Conservation (phyloP, 345 rosid genomes). For the Eucalyptus dawsonii region DNA sequence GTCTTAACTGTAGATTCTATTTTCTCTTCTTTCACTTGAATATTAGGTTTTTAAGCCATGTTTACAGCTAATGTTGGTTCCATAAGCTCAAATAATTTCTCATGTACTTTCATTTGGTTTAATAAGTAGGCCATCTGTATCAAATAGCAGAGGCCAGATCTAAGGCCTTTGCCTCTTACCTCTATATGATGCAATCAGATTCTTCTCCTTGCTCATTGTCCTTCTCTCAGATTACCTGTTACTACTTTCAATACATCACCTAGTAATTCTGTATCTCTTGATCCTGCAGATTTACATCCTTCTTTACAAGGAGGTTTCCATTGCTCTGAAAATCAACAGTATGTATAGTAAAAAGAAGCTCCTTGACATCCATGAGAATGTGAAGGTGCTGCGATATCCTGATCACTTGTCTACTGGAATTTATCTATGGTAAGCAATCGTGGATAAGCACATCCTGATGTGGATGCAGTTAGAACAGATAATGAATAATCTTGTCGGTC, state of each 20-base stretch:
- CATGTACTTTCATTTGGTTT: background rate
- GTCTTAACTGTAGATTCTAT: background rate
- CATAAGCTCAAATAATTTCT: background rate
- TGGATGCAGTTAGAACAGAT: background rate
- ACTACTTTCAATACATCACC: background rate
- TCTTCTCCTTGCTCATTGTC: background rate
- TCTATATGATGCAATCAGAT: background rate
- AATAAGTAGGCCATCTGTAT: background rate
- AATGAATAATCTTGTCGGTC: background rate
- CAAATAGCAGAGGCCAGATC: background rate
- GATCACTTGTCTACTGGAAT: slow-evolving; percentile 73
- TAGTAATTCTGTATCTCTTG: background rate
- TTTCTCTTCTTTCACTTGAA: background rate
- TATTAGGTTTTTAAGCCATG: background rate
- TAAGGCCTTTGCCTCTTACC: background rate
- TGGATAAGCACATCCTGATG: background rate
- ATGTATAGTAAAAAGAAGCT: slow-evolving; percentile 72
- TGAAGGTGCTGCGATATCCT: slow-evolving; percentile 83
- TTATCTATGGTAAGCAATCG: slow-evolving; percentile 53
- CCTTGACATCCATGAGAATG: slow-evolving; percentile 67
- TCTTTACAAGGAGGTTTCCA: slow-evolving; percentile 81
- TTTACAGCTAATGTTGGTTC: background rate
- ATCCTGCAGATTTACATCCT: slow-evolving; percentile 72
- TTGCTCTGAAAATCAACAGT: slow-evolving; percentile 87
- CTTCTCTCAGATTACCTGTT: background rate